A percentile compares a stretch with the other conserved stretches of the same genome.
phyloP scores from a whole-genome alignment of 2,329 filamentous ascomycete species.

The Cercospora zeina region DNA sequence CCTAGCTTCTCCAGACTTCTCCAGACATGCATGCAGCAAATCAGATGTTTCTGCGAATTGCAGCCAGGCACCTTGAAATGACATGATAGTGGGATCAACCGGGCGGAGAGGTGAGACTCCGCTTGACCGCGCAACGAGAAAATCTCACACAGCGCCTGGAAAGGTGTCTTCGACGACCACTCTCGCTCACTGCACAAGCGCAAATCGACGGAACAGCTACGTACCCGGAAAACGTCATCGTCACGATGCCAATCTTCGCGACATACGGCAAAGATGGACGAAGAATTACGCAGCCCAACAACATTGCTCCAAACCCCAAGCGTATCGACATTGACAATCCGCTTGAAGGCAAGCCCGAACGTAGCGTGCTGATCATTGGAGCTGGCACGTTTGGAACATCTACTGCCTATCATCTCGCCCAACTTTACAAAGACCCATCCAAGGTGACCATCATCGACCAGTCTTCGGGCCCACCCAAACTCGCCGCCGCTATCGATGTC shows the following conservation, averaged over 20 bases:
- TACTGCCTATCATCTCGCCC: constrained; percentile 39
- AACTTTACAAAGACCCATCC: constrained; percentile 51
- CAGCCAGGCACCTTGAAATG: constrained; percentile 14
- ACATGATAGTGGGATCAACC: constrained; percentile 1
- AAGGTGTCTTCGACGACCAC: not conserved
- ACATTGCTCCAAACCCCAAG: constrained; percentile 18
- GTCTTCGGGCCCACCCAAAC: constrained; percentile 51
- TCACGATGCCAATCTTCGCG: constrained; percentile 13
- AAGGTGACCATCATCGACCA: constrained; percentile 61
- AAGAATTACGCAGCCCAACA: constrained; percentile 19
- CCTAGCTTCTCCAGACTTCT: constrained; percentile 14
- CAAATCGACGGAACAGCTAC: not conserved
- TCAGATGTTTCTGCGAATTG: not conserved
- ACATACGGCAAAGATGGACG: constrained; percentile 13
- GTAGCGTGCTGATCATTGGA: constrained; percentile 31
- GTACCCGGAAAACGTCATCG: not conserved
- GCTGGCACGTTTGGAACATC: constrained; percentile 34
- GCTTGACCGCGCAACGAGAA: constrained; percentile 15
- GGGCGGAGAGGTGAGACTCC: constrained; percentile 18
- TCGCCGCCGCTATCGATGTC: constrained; percentile 40
- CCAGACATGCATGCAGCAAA: constrained; percentile 10
- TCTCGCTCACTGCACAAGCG: not conserved
- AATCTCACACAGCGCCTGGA: not conserved
- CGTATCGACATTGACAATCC: constrained; percentile 25
- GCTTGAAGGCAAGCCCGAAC: constrained; percentile 23